Evolutionary conservation across 768 basidiomycete genomes (phyloP).

Genomic region (Cyclocybe cylindracea): DNA sequence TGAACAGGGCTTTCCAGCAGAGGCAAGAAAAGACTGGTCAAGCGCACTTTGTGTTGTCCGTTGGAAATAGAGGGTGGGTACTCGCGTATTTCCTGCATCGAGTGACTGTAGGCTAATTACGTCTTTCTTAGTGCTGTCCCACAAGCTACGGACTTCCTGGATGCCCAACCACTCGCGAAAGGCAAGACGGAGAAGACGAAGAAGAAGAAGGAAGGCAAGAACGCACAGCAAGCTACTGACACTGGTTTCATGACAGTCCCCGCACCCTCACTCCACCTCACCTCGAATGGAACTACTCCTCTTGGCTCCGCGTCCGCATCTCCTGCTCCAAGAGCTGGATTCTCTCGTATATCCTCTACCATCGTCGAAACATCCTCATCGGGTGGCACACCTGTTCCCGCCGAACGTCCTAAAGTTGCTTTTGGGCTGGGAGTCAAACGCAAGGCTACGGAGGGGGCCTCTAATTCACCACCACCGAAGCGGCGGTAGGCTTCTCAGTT

Average conservation of each 20-base stretch:
- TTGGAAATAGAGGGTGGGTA: slow-evolving; percentile 87
- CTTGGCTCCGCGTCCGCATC: slow-evolving; percentile 51
- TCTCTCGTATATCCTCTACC: slow-evolving; percentile 72
- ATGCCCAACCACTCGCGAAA: slow-evolving; percentile 78
- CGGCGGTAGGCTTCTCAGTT: slow-evolving; percentile 29
- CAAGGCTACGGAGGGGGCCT: slow-evolving; percentile 74
- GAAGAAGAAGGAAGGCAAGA: slow-evolving; percentile 76
- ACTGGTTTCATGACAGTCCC: slow-evolving; percentile 76
- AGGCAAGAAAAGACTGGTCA: slow-evolving; percentile 94
- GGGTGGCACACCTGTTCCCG: slow-evolving; percentile 57
- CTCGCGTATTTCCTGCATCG: neutral
- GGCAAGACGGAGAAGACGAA: slow-evolving; percentile 83
- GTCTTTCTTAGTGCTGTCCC: slow-evolving; percentile 68
- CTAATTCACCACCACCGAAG: slow-evolving; percentile 69
- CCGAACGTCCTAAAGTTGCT: slow-evolving; percentile 72
- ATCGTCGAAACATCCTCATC: slow-evolving; percentile 49
- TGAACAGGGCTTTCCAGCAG: slow-evolving; percentile 92
- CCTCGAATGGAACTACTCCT: slow-evolving; percentile 49
- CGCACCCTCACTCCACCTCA: slow-evolving; percentile 45
- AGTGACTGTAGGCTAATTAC: slow-evolving; percentile 10
- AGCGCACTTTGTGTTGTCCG: slow-evolving; percentile 94
- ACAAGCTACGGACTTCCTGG: slow-evolving; percentile 80
- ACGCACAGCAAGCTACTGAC: slow-evolving; percentile 43
- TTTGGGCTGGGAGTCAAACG: slow-evolving; percentile 81
- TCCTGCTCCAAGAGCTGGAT: slow-evolving; percentile 71